Conservation (phyloP, 2,329 filamentous ascomycete species). For the Fusarium secorum region DNA sequence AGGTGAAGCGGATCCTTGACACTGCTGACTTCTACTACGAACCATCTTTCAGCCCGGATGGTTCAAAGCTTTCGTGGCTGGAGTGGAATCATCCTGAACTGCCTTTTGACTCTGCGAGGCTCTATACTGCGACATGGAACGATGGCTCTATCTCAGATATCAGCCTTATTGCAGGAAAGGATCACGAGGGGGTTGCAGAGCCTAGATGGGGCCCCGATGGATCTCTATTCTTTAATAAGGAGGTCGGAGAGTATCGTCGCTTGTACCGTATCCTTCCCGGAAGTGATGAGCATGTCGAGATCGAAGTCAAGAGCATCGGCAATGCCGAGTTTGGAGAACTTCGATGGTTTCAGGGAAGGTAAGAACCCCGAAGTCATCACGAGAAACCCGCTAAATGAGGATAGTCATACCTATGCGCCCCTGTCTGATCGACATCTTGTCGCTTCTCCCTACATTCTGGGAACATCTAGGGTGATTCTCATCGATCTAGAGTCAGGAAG, state of each 20-base stretch:
- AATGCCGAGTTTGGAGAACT: slow-evolving; percentile 52
- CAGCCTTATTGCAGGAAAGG: slow-evolving; percentile 52
- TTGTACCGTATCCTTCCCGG: slow-evolving; percentile 51
- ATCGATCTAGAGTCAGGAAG: slow-evolving; percentile 48
- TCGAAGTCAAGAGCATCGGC: slow-evolving; percentile 51
- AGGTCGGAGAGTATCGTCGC: slow-evolving; percentile 56
- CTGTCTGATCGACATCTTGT: slow-evolving; percentile 48
- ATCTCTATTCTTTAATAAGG: slow-evolving; percentile 57
- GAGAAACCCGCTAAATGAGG: background rate
- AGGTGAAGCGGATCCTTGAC: slow-evolving; percentile 49
- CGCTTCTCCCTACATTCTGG: slow-evolving; percentile 46
- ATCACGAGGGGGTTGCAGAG: slow-evolving; percentile 55
- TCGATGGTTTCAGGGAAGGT: slow-evolving; percentile 45
- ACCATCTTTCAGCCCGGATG: slow-evolving; percentile 58
- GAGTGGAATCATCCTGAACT: slow-evolving; percentile 64
- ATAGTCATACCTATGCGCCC: slow-evolving; percentile 51
- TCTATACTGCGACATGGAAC: slow-evolving; percentile 55
- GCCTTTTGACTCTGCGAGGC: slow-evolving; percentile 57
- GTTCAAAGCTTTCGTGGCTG: slow-evolving; percentile 58
- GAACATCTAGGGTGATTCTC: slow-evolving; percentile 47
- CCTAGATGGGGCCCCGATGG: slow-evolving; percentile 61
- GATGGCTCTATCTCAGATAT: slow-evolving; percentile 43
- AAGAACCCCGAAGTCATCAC: background rate
- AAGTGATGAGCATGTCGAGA: slow-evolving; percentile 36
- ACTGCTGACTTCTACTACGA: slow-evolving; percentile 63